These are phyloP conservation scores for Suhomyces xylopsoci DNA, from an alignment of 805 yeast genomes.

Conservation along the genomic window DNA sequence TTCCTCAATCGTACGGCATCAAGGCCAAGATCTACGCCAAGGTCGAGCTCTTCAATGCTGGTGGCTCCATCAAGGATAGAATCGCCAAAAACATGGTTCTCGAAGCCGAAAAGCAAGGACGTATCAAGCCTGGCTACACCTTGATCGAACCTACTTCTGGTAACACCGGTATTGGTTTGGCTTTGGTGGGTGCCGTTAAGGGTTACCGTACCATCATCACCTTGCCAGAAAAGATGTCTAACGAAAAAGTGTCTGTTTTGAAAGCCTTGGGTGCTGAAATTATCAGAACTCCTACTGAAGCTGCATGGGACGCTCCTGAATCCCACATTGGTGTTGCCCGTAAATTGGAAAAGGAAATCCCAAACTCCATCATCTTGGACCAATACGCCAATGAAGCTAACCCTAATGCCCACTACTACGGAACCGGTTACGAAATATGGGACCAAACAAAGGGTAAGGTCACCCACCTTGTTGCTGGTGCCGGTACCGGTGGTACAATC, in stretches of 20 bases:
- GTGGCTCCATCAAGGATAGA: slow-evolving; percentile 88
- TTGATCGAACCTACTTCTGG: slow-evolving; percentile 89
- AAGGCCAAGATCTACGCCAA: slow-evolving; percentile 72
- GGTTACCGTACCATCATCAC: slow-evolving; percentile 87
- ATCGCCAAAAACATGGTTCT: slow-evolving; percentile 85
- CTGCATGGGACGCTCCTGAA: slow-evolving; percentile 91
- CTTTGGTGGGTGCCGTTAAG: slow-evolving; percentile 80
- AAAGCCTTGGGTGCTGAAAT: slow-evolving; percentile 90
- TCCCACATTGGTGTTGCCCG: slow-evolving; percentile 87
- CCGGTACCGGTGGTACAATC: slow-evolving; percentile 96
- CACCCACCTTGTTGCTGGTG: slow-evolving; percentile 81
- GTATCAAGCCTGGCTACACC: slow-evolving; percentile 81
- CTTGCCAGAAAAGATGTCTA: slow-evolving; percentile 88
- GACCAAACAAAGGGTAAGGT: slow-evolving; percentile 71
- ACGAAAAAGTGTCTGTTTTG: slow-evolving; percentile 82
- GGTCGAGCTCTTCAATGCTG: slow-evolving; percentile 81
- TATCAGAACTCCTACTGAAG: slow-evolving; percentile 87
- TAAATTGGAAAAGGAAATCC: slow-evolving; percentile 76
- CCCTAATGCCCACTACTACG: slow-evolving; percentile 80
- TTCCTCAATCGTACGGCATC: slow-evolving; percentile 74
- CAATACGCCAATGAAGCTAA: slow-evolving; percentile 77
- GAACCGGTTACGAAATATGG: slow-evolving; percentile 85
- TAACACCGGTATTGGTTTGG: slow-evolving; percentile 88
- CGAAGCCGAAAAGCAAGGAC: slow-evolving; percentile 75
- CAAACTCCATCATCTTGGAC: slow-evolving; percentile 79